Conservation (phyloP, 2,329 filamentous ascomycete genomes). For the Pseudogymnoascus sp. region DNA sequence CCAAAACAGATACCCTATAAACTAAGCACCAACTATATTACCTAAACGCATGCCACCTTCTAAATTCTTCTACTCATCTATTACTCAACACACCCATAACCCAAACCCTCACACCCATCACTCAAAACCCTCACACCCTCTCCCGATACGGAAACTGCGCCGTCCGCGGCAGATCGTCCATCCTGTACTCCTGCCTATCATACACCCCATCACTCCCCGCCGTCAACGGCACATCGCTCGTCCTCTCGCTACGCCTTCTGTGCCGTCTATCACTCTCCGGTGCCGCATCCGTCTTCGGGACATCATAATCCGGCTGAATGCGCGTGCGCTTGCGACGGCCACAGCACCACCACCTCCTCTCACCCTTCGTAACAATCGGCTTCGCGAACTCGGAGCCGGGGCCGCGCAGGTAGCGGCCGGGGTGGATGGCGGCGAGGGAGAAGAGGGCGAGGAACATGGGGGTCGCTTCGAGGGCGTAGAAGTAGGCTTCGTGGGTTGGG, state of each 20-base stretch:
- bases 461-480: conserved; percentile 42
- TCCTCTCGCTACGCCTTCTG: not conserved
- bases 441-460: conserved; percentile 45
- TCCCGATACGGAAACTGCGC: not conserved
- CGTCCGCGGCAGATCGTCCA: not conserved
- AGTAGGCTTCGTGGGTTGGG: conserved; percentile 43
- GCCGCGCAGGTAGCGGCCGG: conserved; percentile 38
- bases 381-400: conserved; percentile 38
- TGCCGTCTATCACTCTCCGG: not conserved
- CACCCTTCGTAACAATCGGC: conserved; percentile 15
- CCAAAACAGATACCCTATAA: not conserved
- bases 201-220: not conserved
- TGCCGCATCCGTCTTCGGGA: not conserved
- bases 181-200: not conserved
- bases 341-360: not conserved
- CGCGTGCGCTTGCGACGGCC: not conserved
- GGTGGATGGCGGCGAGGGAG: conserved; percentile 38
- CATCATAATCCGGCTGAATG: not conserved
- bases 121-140: not conserved
- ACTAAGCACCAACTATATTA: not conserved
- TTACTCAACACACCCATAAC: not conserved
- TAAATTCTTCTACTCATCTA: not conserved
- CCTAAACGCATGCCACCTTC: not conserved
- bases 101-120: too few relatives aligned
- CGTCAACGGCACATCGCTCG: not conserved